Conservation (phyloP, 2,329 filamentous ascomycete species). For the Trichoderma sp. region DNA sequence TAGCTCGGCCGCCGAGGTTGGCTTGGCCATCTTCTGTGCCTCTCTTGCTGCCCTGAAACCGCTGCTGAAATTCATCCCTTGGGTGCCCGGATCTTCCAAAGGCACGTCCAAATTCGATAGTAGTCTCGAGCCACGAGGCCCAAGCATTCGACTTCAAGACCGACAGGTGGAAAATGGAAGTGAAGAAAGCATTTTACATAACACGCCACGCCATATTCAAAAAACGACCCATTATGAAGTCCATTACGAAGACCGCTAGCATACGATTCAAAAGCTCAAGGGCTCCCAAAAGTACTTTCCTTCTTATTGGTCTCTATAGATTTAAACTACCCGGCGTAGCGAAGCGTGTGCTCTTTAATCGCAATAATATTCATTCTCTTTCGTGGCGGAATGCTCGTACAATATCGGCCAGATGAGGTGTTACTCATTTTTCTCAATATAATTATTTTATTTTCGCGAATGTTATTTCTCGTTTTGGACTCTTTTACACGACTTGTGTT, state of each 20-base stretch:
- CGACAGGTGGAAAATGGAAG: neutral
- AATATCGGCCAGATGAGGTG: neutral
- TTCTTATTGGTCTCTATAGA: neutral
- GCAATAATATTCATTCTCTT: neutral
- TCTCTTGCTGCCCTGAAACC: slow-evolving; percentile 8
- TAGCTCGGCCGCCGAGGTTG: slow-evolving; percentile 7
- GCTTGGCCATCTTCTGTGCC: slow-evolving; percentile 9
- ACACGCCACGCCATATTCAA: neutral
- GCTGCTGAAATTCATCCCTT: slow-evolving; percentile 1
- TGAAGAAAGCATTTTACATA: slow-evolving; percentile 6
- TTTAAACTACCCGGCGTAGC: neutral
- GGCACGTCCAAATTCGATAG: slow-evolving; percentile 7
- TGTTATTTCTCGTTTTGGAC: neutral
- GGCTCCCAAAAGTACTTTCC: neutral
- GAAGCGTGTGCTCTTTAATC: neutral
- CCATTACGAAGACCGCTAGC: slow-evolving; percentile 1
- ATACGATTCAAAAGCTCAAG: neutral
- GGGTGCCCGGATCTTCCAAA: slow-evolving; percentile 8
- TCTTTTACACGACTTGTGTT: neutral
- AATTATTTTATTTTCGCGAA: neutral
- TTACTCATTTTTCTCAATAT: neutral
- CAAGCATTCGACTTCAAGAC: slow-evolving; percentile 17
- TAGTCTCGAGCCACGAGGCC: neutral
- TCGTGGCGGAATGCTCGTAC: neutral
- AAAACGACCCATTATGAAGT: slow-evolving; percentile 11